phyloP scores from a whole-genome alignment of 2,329 filamentous ascomycete genomes.

The Sordariomycetes sp. region DNA sequence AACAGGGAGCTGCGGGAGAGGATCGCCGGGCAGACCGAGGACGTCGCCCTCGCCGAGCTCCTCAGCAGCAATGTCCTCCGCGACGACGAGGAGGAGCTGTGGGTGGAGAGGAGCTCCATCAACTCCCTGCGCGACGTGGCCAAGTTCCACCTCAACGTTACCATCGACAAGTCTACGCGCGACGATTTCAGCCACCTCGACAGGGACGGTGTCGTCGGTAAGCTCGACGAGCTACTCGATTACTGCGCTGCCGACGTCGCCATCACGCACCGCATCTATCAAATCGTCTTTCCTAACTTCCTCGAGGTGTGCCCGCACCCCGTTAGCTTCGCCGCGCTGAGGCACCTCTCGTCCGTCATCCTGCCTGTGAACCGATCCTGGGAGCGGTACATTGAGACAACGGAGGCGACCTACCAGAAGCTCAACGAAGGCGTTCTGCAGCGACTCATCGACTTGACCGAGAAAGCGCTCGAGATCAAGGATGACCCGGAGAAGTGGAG shows the following conservation, averaged over 20 bases:
- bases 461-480: conserved; percentile 69
- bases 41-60: conserved; percentile 59
- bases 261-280: conserved; percentile 88
- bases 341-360: conserved; percentile 89
- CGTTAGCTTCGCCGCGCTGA: conserved; percentile 88
- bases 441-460: conserved; percentile 60
- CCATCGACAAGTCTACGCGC: conserved; percentile 80
- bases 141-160: conserved; percentile 86
- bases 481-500: conserved; percentile 56
- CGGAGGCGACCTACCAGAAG: conserved; percentile 73
- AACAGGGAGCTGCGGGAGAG: conserved; percentile 74
- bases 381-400: conserved; percentile 73
- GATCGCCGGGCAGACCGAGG: conserved; percentile 60
- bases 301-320: conserved; percentile 87
- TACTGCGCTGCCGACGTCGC: conserved; percentile 94
- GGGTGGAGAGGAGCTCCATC: conserved; percentile 88
- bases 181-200: conserved; percentile 81
- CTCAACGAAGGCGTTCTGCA: conserved; percentile 70
- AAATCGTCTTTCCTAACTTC: conserved; percentile 85
- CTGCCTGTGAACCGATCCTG: conserved; percentile 82
- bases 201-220: conserved; percentile 55
- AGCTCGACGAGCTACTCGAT: conserved; percentile 73
- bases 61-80: conserved; percentile 55
- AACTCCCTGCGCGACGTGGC: conserved; percentile 94
- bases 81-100: conserved; percentile 87